These are phyloP conservation scores for Barnettozyma populi DNA, from an alignment of 805 yeast genomes.

Conservation along the genomic window DNA sequence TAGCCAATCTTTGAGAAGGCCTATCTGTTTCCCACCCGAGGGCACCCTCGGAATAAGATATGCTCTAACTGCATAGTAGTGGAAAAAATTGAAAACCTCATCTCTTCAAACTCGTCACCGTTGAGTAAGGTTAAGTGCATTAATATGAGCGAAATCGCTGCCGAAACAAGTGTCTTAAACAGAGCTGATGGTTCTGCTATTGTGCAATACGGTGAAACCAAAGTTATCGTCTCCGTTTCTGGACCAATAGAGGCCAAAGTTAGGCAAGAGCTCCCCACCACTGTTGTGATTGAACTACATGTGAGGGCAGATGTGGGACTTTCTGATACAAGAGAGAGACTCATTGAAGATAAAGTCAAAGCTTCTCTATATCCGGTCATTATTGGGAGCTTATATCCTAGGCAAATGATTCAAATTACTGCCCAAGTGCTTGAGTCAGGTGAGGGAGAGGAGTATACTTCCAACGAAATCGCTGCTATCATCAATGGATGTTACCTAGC, in stretches of 20 bases:
- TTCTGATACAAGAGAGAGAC: slow-evolving; percentile 67
- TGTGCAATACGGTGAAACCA: slow-evolving; percentile 43
- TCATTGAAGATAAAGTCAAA: slow-evolving; percentile 66
- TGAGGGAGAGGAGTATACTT: slow-evolving; percentile 30
- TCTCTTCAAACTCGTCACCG: background rate
- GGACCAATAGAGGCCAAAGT: slow-evolving; percentile 88
- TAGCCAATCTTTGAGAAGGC: no score
- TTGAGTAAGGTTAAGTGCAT: background rate
- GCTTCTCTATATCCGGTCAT: slow-evolving; percentile 57
- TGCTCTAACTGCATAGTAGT: no score
- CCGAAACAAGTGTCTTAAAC: slow-evolving; percentile 30
- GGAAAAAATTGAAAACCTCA: background rate
- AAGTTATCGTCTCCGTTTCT: slow-evolving; percentile 68
- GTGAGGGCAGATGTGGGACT: slow-evolving; percentile 77
- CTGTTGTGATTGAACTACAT: slow-evolving; percentile 69
- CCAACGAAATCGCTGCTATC: slow-evolving; percentile 22
- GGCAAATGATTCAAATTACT: slow-evolving; percentile 69
- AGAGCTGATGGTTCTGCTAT: slow-evolving; percentile 82
- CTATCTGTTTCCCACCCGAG: no score
- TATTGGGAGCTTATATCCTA: slow-evolving; percentile 61
- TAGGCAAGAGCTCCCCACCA: slow-evolving; percentile 79
- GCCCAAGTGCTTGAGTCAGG: slow-evolving; percentile 58
- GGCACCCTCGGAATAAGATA: no score
- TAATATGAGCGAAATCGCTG: slow-evolving; percentile 5
- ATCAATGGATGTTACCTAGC: slow-evolving; percentile 74